Evolutionary conservation across 208 protist genomes (phyloP).

Genomic region (Leishmania gerbilli): DNA sequence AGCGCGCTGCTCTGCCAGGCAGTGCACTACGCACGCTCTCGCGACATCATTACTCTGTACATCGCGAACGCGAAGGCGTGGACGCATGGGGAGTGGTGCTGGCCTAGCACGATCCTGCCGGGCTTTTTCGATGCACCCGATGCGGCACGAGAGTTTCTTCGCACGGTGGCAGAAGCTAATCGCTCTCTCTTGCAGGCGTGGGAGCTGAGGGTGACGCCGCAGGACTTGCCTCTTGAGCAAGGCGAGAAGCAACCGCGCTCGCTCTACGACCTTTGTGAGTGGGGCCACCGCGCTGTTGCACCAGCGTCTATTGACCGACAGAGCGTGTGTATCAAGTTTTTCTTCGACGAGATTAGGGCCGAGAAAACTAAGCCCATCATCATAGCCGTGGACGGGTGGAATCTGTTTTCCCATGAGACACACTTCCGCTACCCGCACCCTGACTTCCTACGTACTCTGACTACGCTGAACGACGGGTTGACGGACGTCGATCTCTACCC

Average conservation of each 20-base stretch:
- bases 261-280: constrained; percentile 85
- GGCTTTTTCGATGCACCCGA: constrained; percentile 93
- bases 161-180: constrained; percentile 81
- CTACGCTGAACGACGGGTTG: constrained; percentile 72
- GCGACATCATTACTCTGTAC: constrained; percentile 83
- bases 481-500: constrained; percentile 90
- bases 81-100: constrained; percentile 92
- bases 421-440: constrained; percentile 92
- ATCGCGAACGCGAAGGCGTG: constrained; percentile 84
- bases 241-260: constrained; percentile 75
- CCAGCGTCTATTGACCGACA: constrained; percentile 89
- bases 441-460: constrained; percentile 85
- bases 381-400: constrained; percentile 90
- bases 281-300: constrained; percentile 74
- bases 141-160: constrained; percentile 76
- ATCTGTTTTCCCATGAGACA: constrained; percentile 90
- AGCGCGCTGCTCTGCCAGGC: constrained; percentile 90
- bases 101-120: constrained; percentile 88
- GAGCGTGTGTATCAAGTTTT: constrained; percentile 89
- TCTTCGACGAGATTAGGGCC: constrained; percentile 88
- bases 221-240: constrained; percentile 80
- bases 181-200: constrained; percentile 53
- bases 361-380: constrained; percentile 87
- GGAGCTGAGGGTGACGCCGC: constrained; percentile 74
- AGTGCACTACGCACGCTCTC: constrained; percentile 82